Conservation (phyloP, 805 yeast genomes). For the Starmerella floricola region DNA sequence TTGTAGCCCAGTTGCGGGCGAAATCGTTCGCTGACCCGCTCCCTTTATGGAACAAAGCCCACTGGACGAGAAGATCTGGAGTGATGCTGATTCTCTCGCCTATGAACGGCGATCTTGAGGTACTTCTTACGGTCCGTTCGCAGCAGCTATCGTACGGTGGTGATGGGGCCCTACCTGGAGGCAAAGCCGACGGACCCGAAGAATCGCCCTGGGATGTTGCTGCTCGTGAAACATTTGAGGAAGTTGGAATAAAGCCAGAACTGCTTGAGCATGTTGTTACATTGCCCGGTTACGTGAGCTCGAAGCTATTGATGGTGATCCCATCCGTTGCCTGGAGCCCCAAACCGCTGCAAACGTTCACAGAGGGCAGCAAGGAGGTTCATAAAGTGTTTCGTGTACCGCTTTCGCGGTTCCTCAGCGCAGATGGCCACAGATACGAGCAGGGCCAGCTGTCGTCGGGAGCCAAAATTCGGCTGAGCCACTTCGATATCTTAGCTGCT, state of each 20-base stretch:
- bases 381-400: slow-evolving; percentile 25
- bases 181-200: slow-evolving; percentile 58
- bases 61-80: slow-evolving; percentile 58
- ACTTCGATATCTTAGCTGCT: slow-evolving; percentile 23
- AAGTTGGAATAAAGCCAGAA: slow-evolving; percentile 61
- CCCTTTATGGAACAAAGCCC: slow-evolving; percentile 43
- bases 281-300: slow-evolving; percentile 68
- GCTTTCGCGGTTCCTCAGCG: slow-evolving; percentile 21
- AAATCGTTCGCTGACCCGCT: slow-evolving; percentile 7
- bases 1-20: not conserved
- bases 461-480: slow-evolving; percentile 27
- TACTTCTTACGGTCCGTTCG: slow-evolving; percentile 67
- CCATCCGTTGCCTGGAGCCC: slow-evolving; percentile 42
- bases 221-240: slow-evolving; percentile 76
- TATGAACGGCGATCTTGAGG: slow-evolving; percentile 64
- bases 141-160: slow-evolving; percentile 68
- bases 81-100: slow-evolving; percentile 61
- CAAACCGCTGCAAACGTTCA: not conserved
- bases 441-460: slow-evolving; percentile 26
- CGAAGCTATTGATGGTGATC: slow-evolving; percentile 70
- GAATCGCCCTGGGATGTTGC: slow-evolving; percentile 65
- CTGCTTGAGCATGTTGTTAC: slow-evolving; percentile 46
- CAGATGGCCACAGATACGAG: slow-evolving; percentile 6
- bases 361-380: slow-evolving; percentile 25
- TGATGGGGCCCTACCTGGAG: slow-evolving; percentile 88